Conservation (phyloP, 495 filamentous ascomycete species). For the Aspergillus sclerotiicarbonarius region DNA sequence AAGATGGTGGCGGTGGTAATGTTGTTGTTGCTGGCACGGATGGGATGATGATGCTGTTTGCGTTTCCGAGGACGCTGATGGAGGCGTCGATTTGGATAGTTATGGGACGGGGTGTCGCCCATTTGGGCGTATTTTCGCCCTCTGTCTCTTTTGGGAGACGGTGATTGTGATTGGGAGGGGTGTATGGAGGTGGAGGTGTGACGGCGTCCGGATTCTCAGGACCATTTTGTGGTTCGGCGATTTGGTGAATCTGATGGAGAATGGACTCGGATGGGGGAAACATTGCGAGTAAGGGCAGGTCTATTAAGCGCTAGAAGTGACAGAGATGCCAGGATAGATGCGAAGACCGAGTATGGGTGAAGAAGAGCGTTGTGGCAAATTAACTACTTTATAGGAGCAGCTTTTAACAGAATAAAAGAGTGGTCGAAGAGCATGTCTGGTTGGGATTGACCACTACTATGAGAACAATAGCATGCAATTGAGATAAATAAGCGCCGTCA, state of each 20-base stretch:
- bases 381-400: not conserved
- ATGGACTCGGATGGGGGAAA: slow-evolving; percentile 23
- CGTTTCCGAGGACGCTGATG: slow-evolving; percentile 34
- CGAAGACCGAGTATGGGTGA: slow-evolving; percentile 1
- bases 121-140: not conserved
- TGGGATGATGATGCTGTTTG: slow-evolving; percentile 32
- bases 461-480: slow-evolving; percentile 8
- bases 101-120: slow-evolving; percentile 8
- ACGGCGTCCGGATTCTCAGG: slow-evolving; percentile 4
- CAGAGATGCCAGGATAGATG: not conserved
- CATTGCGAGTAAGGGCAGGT: slow-evolving; percentile 14
- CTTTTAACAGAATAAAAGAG: not conserved
- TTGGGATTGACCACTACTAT: not conserved
- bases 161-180: slow-evolving; percentile 4
- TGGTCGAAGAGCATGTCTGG: not conserved
- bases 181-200: slow-evolving; percentile 19
- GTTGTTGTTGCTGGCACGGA: slow-evolving; percentile 10
- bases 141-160: not conserved
- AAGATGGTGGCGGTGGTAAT: not conserved
- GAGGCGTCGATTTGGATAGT: slow-evolving; percentile 38
- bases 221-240: slow-evolving; percentile 14
- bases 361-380: not conserved
- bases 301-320: not conserved
- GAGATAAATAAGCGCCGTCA: not conserved
- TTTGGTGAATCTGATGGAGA: slow-evolving; percentile 26